Evolutionary conservation across 2,329 filamentous ascomycete species (phyloP).

Genomic region (Pyrenophora teres): DNA sequence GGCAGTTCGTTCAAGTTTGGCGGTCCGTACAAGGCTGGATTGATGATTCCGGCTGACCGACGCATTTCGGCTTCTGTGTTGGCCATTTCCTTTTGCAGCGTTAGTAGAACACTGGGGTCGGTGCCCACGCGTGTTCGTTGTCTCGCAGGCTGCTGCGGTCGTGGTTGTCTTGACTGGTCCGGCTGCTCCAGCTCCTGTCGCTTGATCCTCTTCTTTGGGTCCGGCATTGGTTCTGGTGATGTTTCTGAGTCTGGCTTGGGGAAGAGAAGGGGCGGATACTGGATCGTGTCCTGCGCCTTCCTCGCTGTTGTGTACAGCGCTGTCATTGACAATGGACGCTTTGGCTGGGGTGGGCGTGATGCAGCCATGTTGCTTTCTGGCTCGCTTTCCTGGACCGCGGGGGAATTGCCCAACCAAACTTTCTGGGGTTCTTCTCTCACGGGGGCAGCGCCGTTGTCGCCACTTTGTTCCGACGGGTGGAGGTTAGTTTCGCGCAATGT

Average conservation of each 20-base stretch:
- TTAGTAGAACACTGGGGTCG: slow-evolving; percentile 1
- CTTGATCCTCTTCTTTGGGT: neutral
- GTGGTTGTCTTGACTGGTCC: neutral
- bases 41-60: slow-evolving; percentile 11
- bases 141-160: neutral
- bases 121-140: neutral
- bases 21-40: slow-evolving; percentile 2
- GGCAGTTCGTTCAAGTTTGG: slow-evolving; percentile 10
- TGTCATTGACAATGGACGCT: too few relatives aligned
- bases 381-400: neutral
- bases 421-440: too few relatives aligned
- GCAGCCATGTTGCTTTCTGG: neutral
- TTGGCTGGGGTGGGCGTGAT: too few relatives aligned
- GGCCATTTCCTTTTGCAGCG: slow-evolving; percentile 18
- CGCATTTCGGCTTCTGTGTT: slow-evolving; percentile 9
- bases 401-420: too few relatives aligned
- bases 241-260: neutral
- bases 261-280: neutral
- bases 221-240: neutral
- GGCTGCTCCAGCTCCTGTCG: neutral
- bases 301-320: neutral
- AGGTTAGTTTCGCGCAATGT: neutral
- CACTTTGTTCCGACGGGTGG: too few relatives aligned
- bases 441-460: too few relatives aligned
- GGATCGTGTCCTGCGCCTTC: neutral